phyloP scores from a whole-genome alignment of 805 yeast genomes.

The Komagataella pastoris region DNA sequence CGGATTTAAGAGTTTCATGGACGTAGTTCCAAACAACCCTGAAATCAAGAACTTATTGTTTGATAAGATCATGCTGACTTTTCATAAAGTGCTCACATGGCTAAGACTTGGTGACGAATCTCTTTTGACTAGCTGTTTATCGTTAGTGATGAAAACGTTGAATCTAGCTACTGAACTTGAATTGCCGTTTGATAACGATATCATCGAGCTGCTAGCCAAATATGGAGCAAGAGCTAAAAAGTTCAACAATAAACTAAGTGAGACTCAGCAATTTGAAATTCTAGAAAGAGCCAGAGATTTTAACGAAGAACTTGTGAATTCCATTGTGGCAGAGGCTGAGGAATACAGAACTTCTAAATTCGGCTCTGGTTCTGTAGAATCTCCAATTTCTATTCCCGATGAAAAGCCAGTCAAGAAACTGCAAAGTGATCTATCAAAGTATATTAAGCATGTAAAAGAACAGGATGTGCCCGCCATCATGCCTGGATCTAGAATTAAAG shows the following conservation, averaged over 20 bases:
- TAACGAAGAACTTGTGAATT: slow-evolving; percentile 39
- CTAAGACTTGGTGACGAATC: slow-evolving; percentile 71
- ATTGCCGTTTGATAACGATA: slow-evolving; percentile 34
- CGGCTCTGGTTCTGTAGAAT: not conserved
- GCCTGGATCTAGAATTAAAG: not conserved
- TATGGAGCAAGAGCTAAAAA: slow-evolving; percentile 55
- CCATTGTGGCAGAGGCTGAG: slow-evolving; percentile 29
- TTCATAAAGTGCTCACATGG: slow-evolving; percentile 65
- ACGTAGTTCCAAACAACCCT: slow-evolving; percentile 11
- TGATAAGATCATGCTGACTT: slow-evolving; percentile 42
- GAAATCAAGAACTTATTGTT: slow-evolving; percentile 23
- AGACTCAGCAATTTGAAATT: slow-evolving; percentile 52
- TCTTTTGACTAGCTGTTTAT: slow-evolving; percentile 59
- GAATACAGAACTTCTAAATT: slow-evolving; percentile 9
- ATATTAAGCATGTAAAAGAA: not conserved
- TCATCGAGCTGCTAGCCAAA: slow-evolving; percentile 44
- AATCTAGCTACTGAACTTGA: slow-evolving; percentile 46
- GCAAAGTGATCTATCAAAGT: not conserved
- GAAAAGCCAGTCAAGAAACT: not conserved
- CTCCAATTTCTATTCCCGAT: slow-evolving; percentile 2
- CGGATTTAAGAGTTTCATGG: slow-evolving; percentile 40
- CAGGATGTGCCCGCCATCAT: not conserved
- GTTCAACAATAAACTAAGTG: slow-evolving; percentile 57
- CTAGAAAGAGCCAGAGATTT: slow-evolving; percentile 45
- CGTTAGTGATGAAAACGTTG: slow-evolving; percentile 50